Conservation (phyloP, 441 rosid genomes). For the Syzygium syzygioides region DNA sequence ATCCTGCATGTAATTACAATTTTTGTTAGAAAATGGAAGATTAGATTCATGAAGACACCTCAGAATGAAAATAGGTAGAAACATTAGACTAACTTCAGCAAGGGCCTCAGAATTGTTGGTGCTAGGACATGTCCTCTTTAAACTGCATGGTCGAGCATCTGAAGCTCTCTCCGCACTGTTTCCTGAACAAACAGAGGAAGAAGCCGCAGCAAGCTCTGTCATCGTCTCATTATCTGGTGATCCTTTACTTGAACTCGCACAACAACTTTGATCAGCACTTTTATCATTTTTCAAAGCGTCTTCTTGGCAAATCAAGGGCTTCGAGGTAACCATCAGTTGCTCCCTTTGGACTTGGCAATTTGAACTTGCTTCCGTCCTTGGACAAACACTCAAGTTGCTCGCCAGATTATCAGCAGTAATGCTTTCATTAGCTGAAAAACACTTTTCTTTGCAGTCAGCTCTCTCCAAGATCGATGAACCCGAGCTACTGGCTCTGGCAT, state of each 20-base stretch:
- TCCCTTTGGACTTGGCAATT: constrained; percentile 22
- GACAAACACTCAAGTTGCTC: constrained; percentile 9
- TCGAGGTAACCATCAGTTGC: constrained; percentile 31
- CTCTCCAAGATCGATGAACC: constrained; percentile 18
- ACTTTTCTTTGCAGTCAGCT: constrained; percentile 23
- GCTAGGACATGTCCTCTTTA: constrained; percentile 54
- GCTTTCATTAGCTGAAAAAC: constrained; percentile 18
- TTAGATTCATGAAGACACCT: background rate
- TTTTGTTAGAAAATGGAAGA: background rate
- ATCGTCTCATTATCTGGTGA: constrained; percentile 40
- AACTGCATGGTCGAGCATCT: constrained; percentile 41
- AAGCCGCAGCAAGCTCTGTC: constrained; percentile 35
- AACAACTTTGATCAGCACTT: constrained; percentile 11
- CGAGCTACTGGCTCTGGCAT: constrained; percentile 16
- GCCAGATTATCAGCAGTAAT: constrained; percentile 12
- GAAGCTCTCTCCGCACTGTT: constrained; percentile 53
- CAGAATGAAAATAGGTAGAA: background rate
- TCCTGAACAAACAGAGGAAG: constrained; percentile 75
- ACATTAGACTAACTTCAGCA: constrained; percentile 51
- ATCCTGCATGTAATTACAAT: constrained; percentile 36
- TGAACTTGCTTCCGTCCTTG: constrained; percentile 26
- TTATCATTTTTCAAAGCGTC: constrained; percentile 26
- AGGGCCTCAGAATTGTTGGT: constrained; percentile 53
- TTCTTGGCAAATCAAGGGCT: constrained; percentile 18
- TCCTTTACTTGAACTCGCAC: constrained; percentile 35